A percentile compares a stretch with the other conserved stretches of the same genome.
Evolutionary conservation across 129 eudicot species (phyloP).

Genomic region (Flaveria sonorensis): DNA sequence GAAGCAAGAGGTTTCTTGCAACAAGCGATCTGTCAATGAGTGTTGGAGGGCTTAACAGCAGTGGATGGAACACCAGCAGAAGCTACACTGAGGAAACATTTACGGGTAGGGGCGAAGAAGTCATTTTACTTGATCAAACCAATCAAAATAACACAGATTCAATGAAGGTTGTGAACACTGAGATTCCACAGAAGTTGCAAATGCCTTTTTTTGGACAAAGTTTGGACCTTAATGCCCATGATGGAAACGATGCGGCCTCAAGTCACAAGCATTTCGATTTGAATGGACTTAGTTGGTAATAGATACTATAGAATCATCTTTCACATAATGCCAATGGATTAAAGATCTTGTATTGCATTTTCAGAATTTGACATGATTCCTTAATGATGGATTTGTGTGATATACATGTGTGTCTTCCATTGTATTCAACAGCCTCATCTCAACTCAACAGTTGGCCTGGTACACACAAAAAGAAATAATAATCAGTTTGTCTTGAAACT

Average conservation of each 20-base stretch:
- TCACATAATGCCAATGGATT: conserved; percentile 13
- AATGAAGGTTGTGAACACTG: conserved; percentile 40
- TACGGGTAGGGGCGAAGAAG: conserved; percentile 32
- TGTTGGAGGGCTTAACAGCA: conserved; percentile 56
- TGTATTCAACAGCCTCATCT: background rate
- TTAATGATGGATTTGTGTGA: background rate
- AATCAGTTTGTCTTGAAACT: too few species aligned
- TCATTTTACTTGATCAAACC: conserved; percentile 31
- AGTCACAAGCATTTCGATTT: conserved; percentile 75
- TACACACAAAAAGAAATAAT: too few species aligned
- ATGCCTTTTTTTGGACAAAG: conserved; percentile 55
- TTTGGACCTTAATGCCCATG: conserved; percentile 69
- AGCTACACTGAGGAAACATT: conserved; percentile 45
- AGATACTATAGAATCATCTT: conserved; percentile 1
- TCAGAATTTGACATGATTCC: conserved; percentile 6
- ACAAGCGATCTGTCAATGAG: conserved; percentile 44
- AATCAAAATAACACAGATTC: conserved; percentile 31
- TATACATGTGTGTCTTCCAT: background rate
- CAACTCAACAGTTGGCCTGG: background rate
- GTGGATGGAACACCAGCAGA: conserved; percentile 41
- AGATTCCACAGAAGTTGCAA: conserved; percentile 47
- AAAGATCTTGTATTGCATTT: conserved; percentile 35
- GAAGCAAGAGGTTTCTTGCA: conserved; percentile 5
- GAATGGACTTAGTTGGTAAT: conserved; percentile 81
- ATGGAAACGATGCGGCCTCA: conserved; percentile 56